Base-by-base conservation (phyloP, 345 rosid species). In the Viola odorata region DNA sequence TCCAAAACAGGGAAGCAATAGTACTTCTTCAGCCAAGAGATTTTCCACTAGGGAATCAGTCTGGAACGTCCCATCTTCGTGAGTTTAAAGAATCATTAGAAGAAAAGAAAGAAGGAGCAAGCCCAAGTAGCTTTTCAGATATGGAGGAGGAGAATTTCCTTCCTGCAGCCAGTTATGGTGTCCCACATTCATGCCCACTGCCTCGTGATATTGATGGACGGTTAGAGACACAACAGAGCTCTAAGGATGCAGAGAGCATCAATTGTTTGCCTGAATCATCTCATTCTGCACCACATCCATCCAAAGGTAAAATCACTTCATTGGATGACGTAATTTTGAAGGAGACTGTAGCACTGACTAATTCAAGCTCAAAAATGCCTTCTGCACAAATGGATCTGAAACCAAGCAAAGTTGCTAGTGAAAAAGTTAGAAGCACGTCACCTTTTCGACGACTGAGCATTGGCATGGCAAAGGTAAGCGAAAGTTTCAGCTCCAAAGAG, bases 401-500 rank as follows among this genome's bases (percentile, higher is more conserved):
- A 60, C 61, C 41, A 5, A 65, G 62, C 59, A 79, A 75, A 64
- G 76, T 37, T 55, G 66, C 67, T 63, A 40, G 77, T 52, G 92
- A 87, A 63, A 89, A 79, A 66, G 72, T 53, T 58, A 82, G 90
- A 76, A 85, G 89, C 77, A 73, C 83, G 41, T 84, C 95, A 8
- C 96, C 98, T 57, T 85, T 89, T 64, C 88, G 80, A 63, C 78
- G 89, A 37, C 76, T 82, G 62, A 76, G 88, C 79, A 81, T 79
- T 41, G 67, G 83, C 67, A 67, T 69, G 67, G 75, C 82, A 65
- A 85, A 80, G 77, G 73, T 75, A 36, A 75, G 82, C 60, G 87
- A 79, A 80, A 79, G 56, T 72, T 81, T 80, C 52, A 63, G 72
- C 72, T 71, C 75, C 44, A 76, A 71, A 60, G 89, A 84, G 55